These are phyloP conservation scores for Escovopsis sp. DNA, from an alignment of 2,329 filamentous ascomycete species.

Conservation along the genomic window DNA sequence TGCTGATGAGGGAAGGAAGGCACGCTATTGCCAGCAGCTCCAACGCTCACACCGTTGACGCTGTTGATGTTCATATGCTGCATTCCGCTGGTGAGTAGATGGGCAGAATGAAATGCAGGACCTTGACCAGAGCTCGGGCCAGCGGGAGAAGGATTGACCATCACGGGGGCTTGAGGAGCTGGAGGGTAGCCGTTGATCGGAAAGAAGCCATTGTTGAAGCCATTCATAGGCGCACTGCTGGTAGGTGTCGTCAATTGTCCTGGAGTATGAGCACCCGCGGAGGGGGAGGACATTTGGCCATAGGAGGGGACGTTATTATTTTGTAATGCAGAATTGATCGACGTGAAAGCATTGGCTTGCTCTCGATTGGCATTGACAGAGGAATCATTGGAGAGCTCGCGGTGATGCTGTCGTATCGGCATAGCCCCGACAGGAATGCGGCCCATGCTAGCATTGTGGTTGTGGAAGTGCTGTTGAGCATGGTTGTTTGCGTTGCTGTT, in stretches of 20 bases:
- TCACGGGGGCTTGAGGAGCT: constrained; percentile 7
- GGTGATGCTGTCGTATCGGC: constrained; percentile 50
- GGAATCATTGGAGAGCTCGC: constrained; percentile 48
- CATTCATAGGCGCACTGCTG: constrained; percentile 11
- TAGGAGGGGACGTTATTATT: constrained; percentile 68
- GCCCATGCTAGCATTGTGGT: constrained; percentile 71
- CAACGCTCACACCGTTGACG: constrained; percentile 22
- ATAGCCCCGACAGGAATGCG: constrained; percentile 57
- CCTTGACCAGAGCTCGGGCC: constrained; percentile 7
- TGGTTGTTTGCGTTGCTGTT: constrained; percentile 39
- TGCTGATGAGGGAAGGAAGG: constrained; percentile 40
- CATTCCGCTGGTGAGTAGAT: constrained; percentile 53
- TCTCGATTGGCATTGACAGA: constrained; percentile 26
- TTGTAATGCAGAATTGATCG: constrained; percentile 60
- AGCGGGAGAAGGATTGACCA: constrained; percentile 8
- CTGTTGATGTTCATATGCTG: constrained; percentile 46
- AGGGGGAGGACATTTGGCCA: constrained; percentile 39
- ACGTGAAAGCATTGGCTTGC: constrained; percentile 36
- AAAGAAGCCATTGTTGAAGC: constrained; percentile 20
- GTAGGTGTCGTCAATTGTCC: constrained; percentile 12
- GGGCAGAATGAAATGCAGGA: constrained; percentile 19
- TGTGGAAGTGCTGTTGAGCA: constrained; percentile 50
- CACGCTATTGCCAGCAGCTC: constrained; percentile 21
- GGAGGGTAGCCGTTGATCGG: constrained; percentile 15
- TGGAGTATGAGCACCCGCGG: constrained; percentile 14